phyloP scores from a whole-genome alignment of 148 eudicot genomes.

The Cornus florida region DNA sequence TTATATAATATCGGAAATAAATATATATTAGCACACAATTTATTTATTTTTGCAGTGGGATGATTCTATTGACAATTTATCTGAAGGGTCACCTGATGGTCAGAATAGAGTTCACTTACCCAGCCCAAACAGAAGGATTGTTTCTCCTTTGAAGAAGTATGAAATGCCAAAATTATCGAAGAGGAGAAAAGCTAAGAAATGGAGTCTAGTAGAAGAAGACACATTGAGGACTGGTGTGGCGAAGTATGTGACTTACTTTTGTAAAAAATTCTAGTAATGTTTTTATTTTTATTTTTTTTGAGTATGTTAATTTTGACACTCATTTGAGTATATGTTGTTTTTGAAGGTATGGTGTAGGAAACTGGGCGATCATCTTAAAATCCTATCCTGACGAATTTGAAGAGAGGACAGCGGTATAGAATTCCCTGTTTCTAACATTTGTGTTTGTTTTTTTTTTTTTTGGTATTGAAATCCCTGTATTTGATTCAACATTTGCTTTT shows the following conservation, averaged over 20 bases:
- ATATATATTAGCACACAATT: too few relatives aligned
- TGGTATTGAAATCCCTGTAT: background rate
- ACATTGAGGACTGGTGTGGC: conserved; percentile 60
- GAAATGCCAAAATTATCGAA: conserved; percentile 9
- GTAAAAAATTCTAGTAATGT: too few relatives aligned
- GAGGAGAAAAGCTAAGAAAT: conserved; percentile 46
- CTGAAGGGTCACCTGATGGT: conserved; percentile 25
- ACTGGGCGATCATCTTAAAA: conserved; percentile 55
- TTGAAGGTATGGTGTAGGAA: conserved; percentile 56
- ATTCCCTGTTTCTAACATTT: background rate
- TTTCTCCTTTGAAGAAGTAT: conserved; percentile 42
- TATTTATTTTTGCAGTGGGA: conserved; percentile 45
- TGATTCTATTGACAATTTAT: conserved; percentile 43
- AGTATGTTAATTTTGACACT: background rate
- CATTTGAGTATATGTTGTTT: background rate
- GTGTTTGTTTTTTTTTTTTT: too few relatives aligned
- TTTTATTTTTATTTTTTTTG: too few relatives aligned
- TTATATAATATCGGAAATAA: too few relatives aligned
- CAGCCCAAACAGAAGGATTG: conserved; percentile 35
- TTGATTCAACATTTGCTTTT: background rate
- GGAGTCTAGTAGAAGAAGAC: conserved; percentile 71
- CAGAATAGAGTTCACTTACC: conserved; percentile 31
- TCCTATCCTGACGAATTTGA: conserved; percentile 37
- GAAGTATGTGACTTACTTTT: conserved; percentile 25
- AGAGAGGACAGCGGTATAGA: conserved; percentile 58